Percentiles rank a stretch among this genome's conserved stretches.
phyloP scores from a whole-genome alignment of 495 filamentous ascomycete genomes.

The Lasiosphaeriaceae sp. region DNA sequence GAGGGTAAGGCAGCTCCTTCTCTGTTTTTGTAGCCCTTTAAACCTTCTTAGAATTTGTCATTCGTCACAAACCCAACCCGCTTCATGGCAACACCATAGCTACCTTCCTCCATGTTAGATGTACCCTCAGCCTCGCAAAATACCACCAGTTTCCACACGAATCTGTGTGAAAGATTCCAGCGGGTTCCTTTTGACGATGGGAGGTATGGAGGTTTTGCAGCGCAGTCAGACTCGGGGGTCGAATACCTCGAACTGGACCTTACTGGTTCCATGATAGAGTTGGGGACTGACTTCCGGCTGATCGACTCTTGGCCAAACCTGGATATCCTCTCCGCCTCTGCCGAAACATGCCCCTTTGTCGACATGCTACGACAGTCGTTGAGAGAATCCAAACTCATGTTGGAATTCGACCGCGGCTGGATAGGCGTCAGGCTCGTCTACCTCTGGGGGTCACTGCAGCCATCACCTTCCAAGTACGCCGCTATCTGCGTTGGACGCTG shows the following conservation, averaged over 20 bases:
- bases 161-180: not conserved
- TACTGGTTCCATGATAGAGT: not conserved
- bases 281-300: not conserved
- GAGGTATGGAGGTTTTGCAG: not conserved
- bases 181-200: not conserved
- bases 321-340: not conserved
- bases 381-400: not conserved
- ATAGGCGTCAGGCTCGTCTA: not conserved
- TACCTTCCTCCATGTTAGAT: too few relatives aligned
- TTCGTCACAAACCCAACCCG: too few relatives aligned
- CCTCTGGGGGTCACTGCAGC: not conserved
- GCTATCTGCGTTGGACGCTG: not conserved
- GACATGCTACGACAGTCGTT: not conserved
- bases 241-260: not conserved
- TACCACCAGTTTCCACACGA: not conserved
- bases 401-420: not conserved
- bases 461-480: not conserved
- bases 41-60: too few relatives aligned
- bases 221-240: not conserved
- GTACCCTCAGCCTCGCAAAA: not conserved
- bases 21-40: too few relatives aligned
- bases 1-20: too few relatives aligned
- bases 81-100: too few relatives aligned
- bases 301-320: not conserved
- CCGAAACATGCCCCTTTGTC: not conserved